These are phyloP conservation scores for Dothistroma pini DNA, from an alignment of 2,329 filamentous ascomycete species.

Conservation along the genomic window DNA sequence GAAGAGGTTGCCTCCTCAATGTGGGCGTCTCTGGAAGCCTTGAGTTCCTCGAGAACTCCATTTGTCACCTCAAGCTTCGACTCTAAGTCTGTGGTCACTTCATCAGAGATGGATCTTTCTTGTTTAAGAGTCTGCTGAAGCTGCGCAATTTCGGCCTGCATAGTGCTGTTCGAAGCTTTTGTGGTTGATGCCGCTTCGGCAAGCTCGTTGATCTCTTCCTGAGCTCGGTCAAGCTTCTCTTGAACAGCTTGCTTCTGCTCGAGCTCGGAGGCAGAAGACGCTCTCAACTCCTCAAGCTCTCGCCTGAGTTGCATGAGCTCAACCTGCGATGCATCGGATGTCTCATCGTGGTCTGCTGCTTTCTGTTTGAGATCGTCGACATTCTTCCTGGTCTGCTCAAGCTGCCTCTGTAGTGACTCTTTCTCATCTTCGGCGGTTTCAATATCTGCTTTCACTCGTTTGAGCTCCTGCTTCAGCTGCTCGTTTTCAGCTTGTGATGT, in stretches of 20 bases:
- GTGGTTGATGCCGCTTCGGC: neutral
- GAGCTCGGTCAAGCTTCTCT: neutral
- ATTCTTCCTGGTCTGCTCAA: constrained; percentile 1
- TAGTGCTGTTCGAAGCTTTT: neutral
- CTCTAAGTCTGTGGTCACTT: neutral
- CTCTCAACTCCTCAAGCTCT: constrained; percentile 3
- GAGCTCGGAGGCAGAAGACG: neutral
- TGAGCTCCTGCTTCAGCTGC: constrained; percentile 1
- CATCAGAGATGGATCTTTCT: neutral
- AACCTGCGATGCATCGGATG: neutral
- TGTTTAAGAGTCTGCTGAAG: neutral
- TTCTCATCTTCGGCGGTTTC: neutral
- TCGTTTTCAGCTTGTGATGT: neutral
- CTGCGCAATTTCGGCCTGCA: neutral
- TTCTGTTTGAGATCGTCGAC: neutral
- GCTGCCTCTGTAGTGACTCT: constrained; percentile 4
- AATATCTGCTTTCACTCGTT: neutral
- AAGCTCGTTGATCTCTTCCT: neutral
- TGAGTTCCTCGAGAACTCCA: neutral
- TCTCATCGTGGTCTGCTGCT: neutral
- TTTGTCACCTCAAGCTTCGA: neutral
- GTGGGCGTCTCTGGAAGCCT: neutral
- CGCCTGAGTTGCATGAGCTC: neutral
- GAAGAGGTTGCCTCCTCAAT: neutral
- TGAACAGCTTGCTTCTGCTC: neutral